A percentile compares a stretch with the other conserved stretches of the same genome.
Evolutionary conservation across 1,139 yeast species (phyloP).

Genomic region (Sugiyamaella castrensis): DNA sequence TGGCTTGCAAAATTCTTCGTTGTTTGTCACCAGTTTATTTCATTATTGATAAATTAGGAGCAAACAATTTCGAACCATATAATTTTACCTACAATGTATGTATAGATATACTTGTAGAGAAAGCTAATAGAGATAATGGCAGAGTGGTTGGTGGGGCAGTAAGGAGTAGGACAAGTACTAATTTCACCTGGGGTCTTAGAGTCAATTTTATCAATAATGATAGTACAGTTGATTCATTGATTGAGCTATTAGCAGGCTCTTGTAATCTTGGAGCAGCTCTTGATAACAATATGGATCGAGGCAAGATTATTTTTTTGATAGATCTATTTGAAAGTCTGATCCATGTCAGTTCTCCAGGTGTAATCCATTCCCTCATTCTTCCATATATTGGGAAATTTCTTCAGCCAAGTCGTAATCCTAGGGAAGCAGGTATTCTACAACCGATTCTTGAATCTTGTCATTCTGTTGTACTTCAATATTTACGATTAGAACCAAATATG

Average conservation of each 20-base stretch:
- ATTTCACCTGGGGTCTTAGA: too few species aligned
- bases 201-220: too few species aligned
- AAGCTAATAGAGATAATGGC: constrained; percentile 12
- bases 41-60: constrained; percentile 58
- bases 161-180: too few species aligned
- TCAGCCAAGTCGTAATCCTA: constrained; percentile 31
- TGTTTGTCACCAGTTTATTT: constrained; percentile 54
- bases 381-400: constrained; percentile 47
- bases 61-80: constrained; percentile 68
- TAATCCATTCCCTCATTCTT: constrained; percentile 41
- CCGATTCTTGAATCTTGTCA: constrained; percentile 63
- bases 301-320: constrained; percentile 55
- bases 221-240: constrained; percentile 23
- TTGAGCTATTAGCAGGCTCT: constrained; percentile 39
- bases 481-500: constrained; percentile 12
- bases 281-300: constrained; percentile 39
- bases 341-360: constrained; percentile 38
- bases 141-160: constrained; percentile 35
- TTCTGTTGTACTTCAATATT: constrained; percentile 53
- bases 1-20: constrained; percentile 44
- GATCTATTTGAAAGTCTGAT: constrained; percentile 59
- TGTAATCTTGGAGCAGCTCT: constrained; percentile 41
- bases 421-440: constrained; percentile 19
- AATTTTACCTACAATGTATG: constrained; percentile 60
- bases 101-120: constrained; percentile 46